Conservation (phyloP, 768 basidiomycete genomes). For the Boletus rubropictus region DNA sequence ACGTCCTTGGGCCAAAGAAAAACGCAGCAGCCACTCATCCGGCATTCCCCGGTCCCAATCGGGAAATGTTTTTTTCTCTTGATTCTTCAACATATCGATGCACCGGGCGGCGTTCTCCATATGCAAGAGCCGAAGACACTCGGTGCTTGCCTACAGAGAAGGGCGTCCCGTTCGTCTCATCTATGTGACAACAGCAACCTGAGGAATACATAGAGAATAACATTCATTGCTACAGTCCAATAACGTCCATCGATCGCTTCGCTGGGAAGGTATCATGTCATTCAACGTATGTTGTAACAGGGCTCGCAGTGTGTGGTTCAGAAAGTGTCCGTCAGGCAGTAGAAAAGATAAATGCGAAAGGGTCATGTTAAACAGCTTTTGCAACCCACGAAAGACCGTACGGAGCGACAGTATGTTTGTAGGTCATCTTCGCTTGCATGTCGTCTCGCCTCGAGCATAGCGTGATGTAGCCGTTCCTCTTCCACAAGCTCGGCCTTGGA, state of each 20-base stretch:
- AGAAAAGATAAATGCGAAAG: not conserved
- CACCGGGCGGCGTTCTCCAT: constrained; percentile 18
- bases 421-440: constrained; percentile 48
- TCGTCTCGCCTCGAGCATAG: constrained; percentile 54
- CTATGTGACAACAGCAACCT: constrained; percentile 3
- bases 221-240: constrained; percentile 17
- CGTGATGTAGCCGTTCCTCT: constrained; percentile 56
- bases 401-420: constrained; percentile 50
- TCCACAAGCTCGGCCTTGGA: constrained; percentile 67
- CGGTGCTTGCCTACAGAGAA: constrained; percentile 27
- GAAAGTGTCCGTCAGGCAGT: not conserved
- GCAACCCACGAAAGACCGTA: constrained; percentile 57
- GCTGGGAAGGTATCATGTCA: constrained; percentile 19
- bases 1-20: constrained; percentile 9
- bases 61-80: constrained; percentile 6
- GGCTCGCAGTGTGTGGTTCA: constrained; percentile 5
- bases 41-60: constrained; percentile 20
- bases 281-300: constrained; percentile 20
- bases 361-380: constrained; percentile 32
- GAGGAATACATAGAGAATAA: constrained; percentile 24
- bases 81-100: not conserved
- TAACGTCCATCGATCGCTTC: constrained; percentile 4
- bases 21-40: constrained; percentile 21
- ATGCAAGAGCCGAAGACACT: constrained; percentile 25
- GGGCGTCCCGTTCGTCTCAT: constrained; percentile 1